Evolutionary conservation across 2,329 filamentous ascomycete genomes (phyloP), one percentile per base, ranked within the genome.

Genomic region (Thielaviopsis euricoi): DNA sequence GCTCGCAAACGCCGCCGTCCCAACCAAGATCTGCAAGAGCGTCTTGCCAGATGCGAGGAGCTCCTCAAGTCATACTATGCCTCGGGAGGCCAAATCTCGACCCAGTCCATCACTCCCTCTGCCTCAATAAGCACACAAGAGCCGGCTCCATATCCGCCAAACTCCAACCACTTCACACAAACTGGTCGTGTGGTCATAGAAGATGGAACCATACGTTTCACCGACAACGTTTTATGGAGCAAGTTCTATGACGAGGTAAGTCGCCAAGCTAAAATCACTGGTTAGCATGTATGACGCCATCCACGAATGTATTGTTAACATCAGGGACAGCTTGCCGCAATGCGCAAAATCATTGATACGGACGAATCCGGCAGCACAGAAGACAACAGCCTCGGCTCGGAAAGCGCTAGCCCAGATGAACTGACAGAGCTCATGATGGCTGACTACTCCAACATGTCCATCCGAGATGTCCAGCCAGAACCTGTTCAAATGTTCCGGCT

Each of bases 401-500:
- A 79, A 4, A 71, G 71, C 10, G 63, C 71, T 26, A 75, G 73
- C 1, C 78, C 78, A 0, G 78, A 81, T 60, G 74, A 76, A 58
- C 74, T 78, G 53, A 71, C 74, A 21, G 76, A 77, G 43, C 65
- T 81, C 6, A 61, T 82, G 12, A 68, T 81, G 54, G 70, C 71
- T 33, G 72, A 74, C 56, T 65, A 71, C 29, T 67, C 70, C 1
- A 66, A 68, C 6, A 65, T 67, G 23, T 72, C 67, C 51, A 63
- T 72, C 15, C 73, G 76, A 56, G 73, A 76, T 15, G 70, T 86
- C 65, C 82, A 85, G 63, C 86, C 87, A 0, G 73, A 80, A 4
- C 77, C 82, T 0, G 75, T 80, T 13, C 80, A 87, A 37, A 78
- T 86, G 25, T 82, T 87, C 64, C 76, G 77, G 55, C 74, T 91